Evolutionary conservation across 495 filamentous ascomycete species (phyloP).

Genomic region (Lasiosphaeris hirsuta): DNA sequence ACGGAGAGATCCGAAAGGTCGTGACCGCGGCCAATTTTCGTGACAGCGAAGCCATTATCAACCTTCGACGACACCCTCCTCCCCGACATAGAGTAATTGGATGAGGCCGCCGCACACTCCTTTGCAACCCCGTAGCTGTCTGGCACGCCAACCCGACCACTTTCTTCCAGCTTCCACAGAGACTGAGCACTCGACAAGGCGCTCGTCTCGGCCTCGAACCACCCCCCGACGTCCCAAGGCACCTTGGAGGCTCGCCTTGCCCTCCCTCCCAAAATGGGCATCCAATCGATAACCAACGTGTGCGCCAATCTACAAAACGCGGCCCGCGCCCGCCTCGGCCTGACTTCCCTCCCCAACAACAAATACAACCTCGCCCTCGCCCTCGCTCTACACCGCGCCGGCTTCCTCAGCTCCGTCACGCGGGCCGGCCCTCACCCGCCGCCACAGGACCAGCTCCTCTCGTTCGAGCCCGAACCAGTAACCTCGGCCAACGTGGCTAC

Average conservation of each 20-base stretch:
- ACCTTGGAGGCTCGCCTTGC: neutral
- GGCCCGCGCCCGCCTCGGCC: conserved; percentile 75
- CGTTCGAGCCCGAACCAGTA: conserved; percentile 55
- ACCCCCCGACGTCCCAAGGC: neutral
- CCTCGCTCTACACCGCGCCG: conserved; percentile 74
- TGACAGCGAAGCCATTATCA: neutral
- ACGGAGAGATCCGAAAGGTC: conserved; percentile 12
- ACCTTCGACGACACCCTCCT: neutral
- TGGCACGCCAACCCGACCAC: neutral
- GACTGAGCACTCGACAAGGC: neutral
- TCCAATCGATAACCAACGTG: conserved; percentile 73
- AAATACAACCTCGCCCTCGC: conserved; percentile 75
- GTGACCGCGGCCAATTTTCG: neutral
- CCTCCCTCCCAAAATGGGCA: conserved; percentile 62
- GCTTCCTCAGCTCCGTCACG: conserved; percentile 78
- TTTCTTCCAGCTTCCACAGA: neutral
- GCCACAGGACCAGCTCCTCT: conserved; percentile 48
- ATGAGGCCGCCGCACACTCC: neutral
- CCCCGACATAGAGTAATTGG: neutral
- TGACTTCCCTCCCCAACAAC: conserved; percentile 80
- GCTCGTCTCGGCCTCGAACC: neutral
- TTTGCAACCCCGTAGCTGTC: neutral
- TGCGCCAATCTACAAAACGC: conserved; percentile 96
- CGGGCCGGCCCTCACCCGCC: conserved; percentile 70
- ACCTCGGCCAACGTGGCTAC: conserved; percentile 75